Conservation (phyloP, 202 grass and related monocot species). For the Zoysia matrella region DNA sequence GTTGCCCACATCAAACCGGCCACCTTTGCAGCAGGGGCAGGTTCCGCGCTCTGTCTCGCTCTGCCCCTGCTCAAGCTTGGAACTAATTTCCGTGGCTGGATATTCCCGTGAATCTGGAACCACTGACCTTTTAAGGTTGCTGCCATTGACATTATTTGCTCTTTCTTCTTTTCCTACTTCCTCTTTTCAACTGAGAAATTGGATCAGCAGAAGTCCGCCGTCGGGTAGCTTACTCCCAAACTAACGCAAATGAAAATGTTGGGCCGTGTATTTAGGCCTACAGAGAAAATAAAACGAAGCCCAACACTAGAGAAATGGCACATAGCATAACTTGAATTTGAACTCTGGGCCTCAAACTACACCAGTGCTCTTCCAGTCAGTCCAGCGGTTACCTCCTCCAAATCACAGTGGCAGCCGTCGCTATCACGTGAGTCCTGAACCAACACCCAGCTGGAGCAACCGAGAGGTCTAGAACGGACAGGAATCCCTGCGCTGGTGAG, state of each 20-base stretch:
- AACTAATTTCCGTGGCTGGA: conserved; percentile 28
- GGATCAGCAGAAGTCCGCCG: too few species aligned
- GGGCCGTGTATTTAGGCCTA: background rate
- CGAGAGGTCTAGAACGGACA: conserved; percentile 5
- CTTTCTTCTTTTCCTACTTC: background rate
- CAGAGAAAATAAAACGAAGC: background rate
- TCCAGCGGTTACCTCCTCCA: background rate
- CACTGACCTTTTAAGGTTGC: background rate
- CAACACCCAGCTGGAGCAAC: conserved; percentile 2
- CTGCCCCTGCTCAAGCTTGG: conserved; percentile 13
- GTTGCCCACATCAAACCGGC: conserved; percentile 29
- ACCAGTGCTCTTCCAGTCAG: background rate
- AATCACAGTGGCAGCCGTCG: background rate
- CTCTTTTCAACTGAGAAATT: too few species aligned
- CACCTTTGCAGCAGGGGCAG: conserved; percentile 10
- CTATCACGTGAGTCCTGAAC: background rate
- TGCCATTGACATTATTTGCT: background rate
- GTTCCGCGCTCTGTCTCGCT: background rate
- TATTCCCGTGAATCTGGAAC: background rate
- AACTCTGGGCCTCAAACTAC: background rate
- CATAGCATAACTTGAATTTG: background rate
- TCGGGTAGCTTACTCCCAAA: too few species aligned
- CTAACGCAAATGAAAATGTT: background rate
- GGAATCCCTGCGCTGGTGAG: background rate
- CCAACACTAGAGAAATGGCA: background rate